Percentiles rank a stretch among this genome's conserved stretches.
Evolutionary conservation across 176 grass and related monocot species (phyloP).

Genomic region (Metroxylon sagu): DNA sequence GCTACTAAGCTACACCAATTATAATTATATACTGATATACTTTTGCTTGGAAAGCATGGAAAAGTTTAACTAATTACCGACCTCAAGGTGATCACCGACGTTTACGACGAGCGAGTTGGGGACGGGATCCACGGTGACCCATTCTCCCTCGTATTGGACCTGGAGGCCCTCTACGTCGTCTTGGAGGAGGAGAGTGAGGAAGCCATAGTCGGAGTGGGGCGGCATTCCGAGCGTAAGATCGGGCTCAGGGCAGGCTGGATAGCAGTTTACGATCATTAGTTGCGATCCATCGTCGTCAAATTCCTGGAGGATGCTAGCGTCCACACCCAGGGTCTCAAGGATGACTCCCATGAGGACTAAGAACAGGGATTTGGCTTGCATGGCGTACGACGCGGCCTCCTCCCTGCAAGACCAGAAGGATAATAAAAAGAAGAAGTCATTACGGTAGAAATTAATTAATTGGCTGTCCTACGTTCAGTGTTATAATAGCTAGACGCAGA

Average conservation of each 20-base stretch:
- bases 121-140: slow-evolving; percentile 65
- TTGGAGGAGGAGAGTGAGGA: slow-evolving; percentile 73
- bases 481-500: too few relatives aligned
- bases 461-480: too few relatives aligned
- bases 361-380: slow-evolving; percentile 43
- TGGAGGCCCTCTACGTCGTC: slow-evolving; percentile 69
- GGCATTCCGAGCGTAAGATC: slow-evolving; percentile 89
- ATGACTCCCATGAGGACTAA: slow-evolving; percentile 45
- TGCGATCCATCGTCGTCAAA: slow-evolving; percentile 43
- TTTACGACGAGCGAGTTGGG: slow-evolving; percentile 57
- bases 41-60: too few relatives aligned
- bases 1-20: too few relatives aligned
- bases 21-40: too few relatives aligned
- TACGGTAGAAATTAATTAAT: too few relatives aligned
- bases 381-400: slow-evolving; percentile 30
- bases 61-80: not conserved
- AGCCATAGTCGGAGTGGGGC: slow-evolving; percentile 85
- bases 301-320: slow-evolving; percentile 21
- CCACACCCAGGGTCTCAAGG: slow-evolving; percentile 41
- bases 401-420: slow-evolving; percentile 12
- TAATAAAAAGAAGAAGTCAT: too few relatives aligned
- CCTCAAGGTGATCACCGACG: slow-evolving; percentile 92
- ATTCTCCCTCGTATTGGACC: slow-evolving; percentile 35
- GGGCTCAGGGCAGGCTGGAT: slow-evolving; percentile 73
- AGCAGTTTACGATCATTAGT: slow-evolving; percentile 70